Base-by-base conservation (phyloP, 1,284 basidiomycete species). In the Peniophora sp. region DNA sequence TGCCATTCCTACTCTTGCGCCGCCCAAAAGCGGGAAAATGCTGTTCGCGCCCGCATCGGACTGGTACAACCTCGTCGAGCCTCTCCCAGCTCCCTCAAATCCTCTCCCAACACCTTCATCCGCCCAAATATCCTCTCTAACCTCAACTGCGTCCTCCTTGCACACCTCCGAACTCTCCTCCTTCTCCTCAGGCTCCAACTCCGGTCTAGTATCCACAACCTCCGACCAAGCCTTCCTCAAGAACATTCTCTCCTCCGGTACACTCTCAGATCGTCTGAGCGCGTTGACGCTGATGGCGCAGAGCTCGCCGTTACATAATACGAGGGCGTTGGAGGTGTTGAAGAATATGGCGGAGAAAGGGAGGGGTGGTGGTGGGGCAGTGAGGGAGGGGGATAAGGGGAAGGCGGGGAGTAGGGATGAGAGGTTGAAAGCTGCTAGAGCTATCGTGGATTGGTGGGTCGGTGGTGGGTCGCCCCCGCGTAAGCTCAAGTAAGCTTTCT, bases 361-460 rank as follows among this genome's bases (percentile, higher is more conserved):
- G 0, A 93, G 92, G 64, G 94, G 92, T 50, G 90, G 89, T 0
- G 46, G 36, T 8, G 17, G 16, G 17, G 16, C 49, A 2, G 50
- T 49, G 12, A n/a, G n/a, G n/a, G 55, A 51, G 1, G 50, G 43
- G 24, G 50, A 57, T 24, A 57, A 50, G 25, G 51, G 48, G 38
- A 57, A 50, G 23, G 47, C 49, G 14, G 27, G 52, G 2, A 56
- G 56, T 14, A 77, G 96, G 27, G 94, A 96, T 50, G 94, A 98
- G 69, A 85, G 90, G 55, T 67, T 97, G 52, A 92, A 95, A 55
- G 93, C 95, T 0, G 70, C 96, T 48, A 75, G 95, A 39, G 95
- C 93, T 50, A 76, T 99, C 49, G 86, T 92, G 25, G 96, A 99
- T 77, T 98, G 96, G 96, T 96, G 95, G 88, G 82, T 89, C 27